Evolutionary conservation across 768 basidiomycete species (phyloP).

Genomic region (Serpula lacrymans): DNA sequence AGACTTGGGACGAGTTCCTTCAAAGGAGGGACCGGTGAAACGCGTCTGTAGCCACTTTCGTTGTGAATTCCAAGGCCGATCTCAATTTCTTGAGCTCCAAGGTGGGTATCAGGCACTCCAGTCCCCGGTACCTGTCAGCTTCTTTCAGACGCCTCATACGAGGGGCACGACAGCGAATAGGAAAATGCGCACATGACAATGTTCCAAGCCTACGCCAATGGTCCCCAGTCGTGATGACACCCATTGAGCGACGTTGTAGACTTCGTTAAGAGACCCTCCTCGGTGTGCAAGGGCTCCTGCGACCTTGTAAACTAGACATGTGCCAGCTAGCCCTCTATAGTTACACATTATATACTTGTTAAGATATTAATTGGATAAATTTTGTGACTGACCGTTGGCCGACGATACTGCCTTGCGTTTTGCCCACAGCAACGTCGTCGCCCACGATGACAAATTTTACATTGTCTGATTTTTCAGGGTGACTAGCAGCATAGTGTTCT

Average conservation of each 20-base stretch:
- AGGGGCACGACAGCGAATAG: neutral
- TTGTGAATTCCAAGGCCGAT: conserved; percentile 93
- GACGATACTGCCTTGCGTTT: conserved; percentile 76
- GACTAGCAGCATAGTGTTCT: conserved; percentile 72
- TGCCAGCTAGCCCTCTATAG: conserved; percentile 74
- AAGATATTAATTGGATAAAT: too few relatives aligned
- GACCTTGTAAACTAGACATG: conserved; percentile 85
- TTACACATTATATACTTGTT: neutral
- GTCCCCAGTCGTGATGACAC: conserved; percentile 68
- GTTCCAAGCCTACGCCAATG: conserved; percentile 84
- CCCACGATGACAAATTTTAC: conserved; percentile 81
- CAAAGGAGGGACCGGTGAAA: conserved; percentile 71
- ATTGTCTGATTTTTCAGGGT: conserved; percentile 62
- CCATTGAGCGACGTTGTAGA: conserved; percentile 64
- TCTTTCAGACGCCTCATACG: too few relatives aligned
- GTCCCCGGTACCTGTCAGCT: conserved; percentile 84
- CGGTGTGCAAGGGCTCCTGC: conserved; percentile 75
- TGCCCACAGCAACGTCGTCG: conserved; percentile 87
- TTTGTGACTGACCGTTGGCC: conserved; percentile 58
- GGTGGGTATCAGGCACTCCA: conserved; percentile 48
- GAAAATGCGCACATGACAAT: conserved; percentile 65
- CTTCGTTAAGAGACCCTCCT: conserved; percentile 66
- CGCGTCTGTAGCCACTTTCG: conserved; percentile 68
- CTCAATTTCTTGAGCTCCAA: conserved; percentile 68
- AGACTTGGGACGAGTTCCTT: conserved; percentile 67